phyloP scores from a whole-genome alignment of 805 yeast genomes.

The Metschnikowia drakensbergensis region DNA sequence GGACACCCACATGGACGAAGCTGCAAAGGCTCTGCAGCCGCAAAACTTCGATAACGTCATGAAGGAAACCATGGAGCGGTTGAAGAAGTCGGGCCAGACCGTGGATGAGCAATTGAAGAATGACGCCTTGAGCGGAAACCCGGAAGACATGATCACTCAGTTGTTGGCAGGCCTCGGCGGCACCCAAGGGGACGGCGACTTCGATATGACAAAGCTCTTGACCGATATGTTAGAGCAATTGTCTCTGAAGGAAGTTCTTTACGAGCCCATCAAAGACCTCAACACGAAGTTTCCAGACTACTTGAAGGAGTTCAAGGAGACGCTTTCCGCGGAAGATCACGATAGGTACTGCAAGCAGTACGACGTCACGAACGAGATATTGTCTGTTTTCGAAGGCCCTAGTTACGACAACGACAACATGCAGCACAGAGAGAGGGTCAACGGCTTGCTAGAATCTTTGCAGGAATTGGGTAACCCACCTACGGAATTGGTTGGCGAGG shows the following conservation, averaged over 20 bases:
- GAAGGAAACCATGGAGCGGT: conserved; percentile 71
- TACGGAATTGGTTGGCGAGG: conserved; percentile 61
- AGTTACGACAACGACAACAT: conserved; percentile 52
- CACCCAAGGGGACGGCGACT: conserved; percentile 36
- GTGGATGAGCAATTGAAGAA: conserved; percentile 58
- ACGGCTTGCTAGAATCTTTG: conserved; percentile 57
- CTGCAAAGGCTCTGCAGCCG: conserved; percentile 27
- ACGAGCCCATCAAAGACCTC: conserved; percentile 83
- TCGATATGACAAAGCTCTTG: conserved; percentile 62
- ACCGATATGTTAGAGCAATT: conserved; percentile 76
- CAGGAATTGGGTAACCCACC: conserved; percentile 83
- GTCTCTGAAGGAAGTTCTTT: conserved; percentile 78
- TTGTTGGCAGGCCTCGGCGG: conserved; percentile 48
- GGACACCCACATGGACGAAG: conserved; percentile 30
- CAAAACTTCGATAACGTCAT: conserved; percentile 68
- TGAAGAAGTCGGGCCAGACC: conserved; percentile 70
- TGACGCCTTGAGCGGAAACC: conserved; percentile 38
- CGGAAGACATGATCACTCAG: conserved; percentile 58
- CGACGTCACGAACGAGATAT: conserved; percentile 55
- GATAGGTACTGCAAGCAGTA: conserved; percentile 59
- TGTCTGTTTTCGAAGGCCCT: conserved; percentile 62
- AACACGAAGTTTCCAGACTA: conserved; percentile 68
- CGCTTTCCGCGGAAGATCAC: conserved; percentile 44
- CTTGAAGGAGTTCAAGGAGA: conserved; percentile 51
- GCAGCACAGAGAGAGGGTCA: conserved; percentile 47